Evolutionary conservation across 805 yeast genomes (phyloP).

Genomic region (Spathaspora girioi): DNA sequence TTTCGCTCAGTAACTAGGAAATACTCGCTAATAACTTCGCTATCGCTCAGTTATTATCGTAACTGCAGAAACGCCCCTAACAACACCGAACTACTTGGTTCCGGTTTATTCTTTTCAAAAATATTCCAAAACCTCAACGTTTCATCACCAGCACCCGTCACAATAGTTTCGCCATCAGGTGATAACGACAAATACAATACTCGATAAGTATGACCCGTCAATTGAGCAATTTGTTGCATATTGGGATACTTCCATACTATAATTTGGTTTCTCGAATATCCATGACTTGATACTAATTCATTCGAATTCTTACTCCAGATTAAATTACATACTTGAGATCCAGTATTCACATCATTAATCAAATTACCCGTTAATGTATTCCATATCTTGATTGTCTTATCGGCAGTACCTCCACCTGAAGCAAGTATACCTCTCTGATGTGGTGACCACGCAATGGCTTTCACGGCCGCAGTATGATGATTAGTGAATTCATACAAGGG

Average conservation of each 20-base stretch:
- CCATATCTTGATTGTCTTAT: conserved; percentile 87
- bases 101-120: conserved; percentile 70
- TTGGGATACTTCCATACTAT: conserved; percentile 92
- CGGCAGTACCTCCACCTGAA: conserved; percentile 96
- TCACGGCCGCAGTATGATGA: conserved; percentile 93
- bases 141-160: conserved; percentile 98
- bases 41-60: conserved; percentile 33
- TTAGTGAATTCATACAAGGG: conserved; percentile 66
- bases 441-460: conserved; percentile 97
- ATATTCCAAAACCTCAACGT: conserved; percentile 94
- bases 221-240: conserved; percentile 88
- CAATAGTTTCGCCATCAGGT: conserved; percentile 95
- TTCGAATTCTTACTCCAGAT: conserved; percentile 90
- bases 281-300: conserved; percentile 93
- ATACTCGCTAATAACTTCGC: not conserved
- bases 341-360: conserved; percentile 82
- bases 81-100: conserved; percentile 56
- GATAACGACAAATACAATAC: conserved; percentile 86
- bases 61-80: conserved; percentile 74
- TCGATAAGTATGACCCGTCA: conserved; percentile 92
- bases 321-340: conserved; percentile 93
- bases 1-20: too few species aligned
- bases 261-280: conserved; percentile 85
- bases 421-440: conserved; percentile 93
- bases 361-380: conserved; percentile 77